phyloP scores from a whole-genome alignment of 805 yeast species.

The Ogataea ramenticola region DNA sequence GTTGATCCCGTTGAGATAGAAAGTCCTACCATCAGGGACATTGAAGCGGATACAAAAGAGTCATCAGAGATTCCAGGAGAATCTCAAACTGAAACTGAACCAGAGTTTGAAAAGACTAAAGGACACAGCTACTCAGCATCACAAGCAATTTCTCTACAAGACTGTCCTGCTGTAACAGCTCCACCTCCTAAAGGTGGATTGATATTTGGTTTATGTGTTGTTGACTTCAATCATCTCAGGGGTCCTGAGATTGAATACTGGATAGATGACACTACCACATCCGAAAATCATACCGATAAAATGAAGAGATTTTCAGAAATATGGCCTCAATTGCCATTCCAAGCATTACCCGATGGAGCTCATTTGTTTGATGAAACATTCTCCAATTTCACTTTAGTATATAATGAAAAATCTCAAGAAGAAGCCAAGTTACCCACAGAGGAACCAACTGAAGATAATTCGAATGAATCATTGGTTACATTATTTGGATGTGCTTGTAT shows the following conservation, averaged over 20 bases:
- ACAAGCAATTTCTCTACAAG: neutral
- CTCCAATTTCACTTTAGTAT: slow-evolving; percentile 78
- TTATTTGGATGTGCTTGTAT: slow-evolving; percentile 94
- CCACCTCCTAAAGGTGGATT: slow-evolving; percentile 14
- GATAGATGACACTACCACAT: slow-evolving; percentile 38
- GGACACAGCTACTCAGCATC: neutral
- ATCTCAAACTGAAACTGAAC: no score
- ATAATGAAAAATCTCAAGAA: slow-evolving; percentile 43
- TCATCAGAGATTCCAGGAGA: no score
- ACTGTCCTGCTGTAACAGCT: neutral
- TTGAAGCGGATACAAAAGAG: no score
- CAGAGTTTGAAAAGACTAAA: neutral
- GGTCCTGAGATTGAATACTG: slow-evolving; percentile 97
- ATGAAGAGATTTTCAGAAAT: slow-evolving; percentile 30
- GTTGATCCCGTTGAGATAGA: no score
- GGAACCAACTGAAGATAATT: slow-evolving; percentile 4
- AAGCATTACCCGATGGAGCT: slow-evolving; percentile 93
- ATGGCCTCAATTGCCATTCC: slow-evolving; percentile 90
- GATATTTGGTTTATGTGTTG: slow-evolving; percentile 80
- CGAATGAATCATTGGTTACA: slow-evolving; percentile 37
- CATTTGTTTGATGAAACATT: slow-evolving; percentile 92
- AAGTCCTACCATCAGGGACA: no score
- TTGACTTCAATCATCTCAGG: slow-evolving; percentile 83
- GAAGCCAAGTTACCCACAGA: slow-evolving; percentile 40
- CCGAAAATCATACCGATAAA: slow-evolving; percentile 25